Conservation (phyloP, 768 basidiomycete species). For the Mycena metata region DNA sequence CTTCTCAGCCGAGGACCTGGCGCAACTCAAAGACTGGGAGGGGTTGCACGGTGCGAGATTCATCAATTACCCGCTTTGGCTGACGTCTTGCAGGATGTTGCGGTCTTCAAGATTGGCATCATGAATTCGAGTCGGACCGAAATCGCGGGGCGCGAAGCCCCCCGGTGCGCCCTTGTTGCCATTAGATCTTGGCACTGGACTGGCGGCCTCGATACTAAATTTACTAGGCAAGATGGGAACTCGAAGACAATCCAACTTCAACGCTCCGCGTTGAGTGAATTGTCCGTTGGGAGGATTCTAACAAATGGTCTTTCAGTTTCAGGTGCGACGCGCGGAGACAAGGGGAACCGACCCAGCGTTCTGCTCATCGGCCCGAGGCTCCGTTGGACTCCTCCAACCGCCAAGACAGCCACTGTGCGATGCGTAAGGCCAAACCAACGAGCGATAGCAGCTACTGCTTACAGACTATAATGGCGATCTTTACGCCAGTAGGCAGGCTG, state of each 20-base stretch:
- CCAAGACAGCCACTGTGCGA: background rate
- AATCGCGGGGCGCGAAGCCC: too few relatives aligned
- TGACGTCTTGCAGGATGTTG: constrained; percentile 62
- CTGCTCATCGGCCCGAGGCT: constrained; percentile 10
- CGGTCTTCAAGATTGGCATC: too few relatives aligned
- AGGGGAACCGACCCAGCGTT: constrained; percentile 3
- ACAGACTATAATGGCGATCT: background rate
- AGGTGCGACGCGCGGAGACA: constrained; percentile 3
- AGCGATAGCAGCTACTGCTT: background rate
- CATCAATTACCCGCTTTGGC: constrained; percentile 30
- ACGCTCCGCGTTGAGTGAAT: too few relatives aligned
- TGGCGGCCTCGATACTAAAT: too few relatives aligned
- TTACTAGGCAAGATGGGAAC: too few relatives aligned
- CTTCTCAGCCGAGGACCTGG: constrained; percentile 79
- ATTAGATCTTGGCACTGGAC: too few relatives aligned
- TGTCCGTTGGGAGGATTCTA: background rate
- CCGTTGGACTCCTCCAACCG: background rate
- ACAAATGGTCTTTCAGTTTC: constrained; percentile 3
- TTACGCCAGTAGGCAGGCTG: background rate
- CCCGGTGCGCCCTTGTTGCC: too few relatives aligned
- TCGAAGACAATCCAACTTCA: too few relatives aligned
- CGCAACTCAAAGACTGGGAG: constrained; percentile 76
- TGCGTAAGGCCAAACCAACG: background rate
- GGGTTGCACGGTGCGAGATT: constrained; percentile 60
- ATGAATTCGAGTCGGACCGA: too few relatives aligned